Evolutionary conservation across 768 basidiomycete species (phyloP).

Genomic region (Suillus clintonianus): DNA sequence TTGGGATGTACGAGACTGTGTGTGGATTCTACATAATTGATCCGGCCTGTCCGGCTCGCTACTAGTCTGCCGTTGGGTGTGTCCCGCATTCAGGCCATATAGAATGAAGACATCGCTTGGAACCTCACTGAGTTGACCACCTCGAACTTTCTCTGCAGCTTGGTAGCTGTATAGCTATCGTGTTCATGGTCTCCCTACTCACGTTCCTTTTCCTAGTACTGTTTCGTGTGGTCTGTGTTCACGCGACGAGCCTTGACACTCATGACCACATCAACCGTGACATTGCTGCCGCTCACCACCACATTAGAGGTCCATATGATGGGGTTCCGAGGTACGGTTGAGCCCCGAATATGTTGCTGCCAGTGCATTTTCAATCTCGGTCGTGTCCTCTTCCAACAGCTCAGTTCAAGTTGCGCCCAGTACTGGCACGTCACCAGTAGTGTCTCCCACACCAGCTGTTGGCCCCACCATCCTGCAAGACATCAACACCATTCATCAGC

Average conservation of each 20-base stretch:
- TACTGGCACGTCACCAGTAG: neutral
- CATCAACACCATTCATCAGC: slow-evolving; percentile 35
- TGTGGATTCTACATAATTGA: neutral
- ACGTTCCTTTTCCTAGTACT: neutral
- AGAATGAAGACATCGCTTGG: neutral
- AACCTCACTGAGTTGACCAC: neutral
- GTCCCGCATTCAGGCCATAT: no score
- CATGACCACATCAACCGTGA: neutral
- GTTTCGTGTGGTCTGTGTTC: neutral
- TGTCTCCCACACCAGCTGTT: slow-evolving; percentile 1
- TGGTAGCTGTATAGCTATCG: neutral
- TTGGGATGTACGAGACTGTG: neutral
- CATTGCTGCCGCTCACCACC: neutral
- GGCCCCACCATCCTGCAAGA: slow-evolving; percentile 28
- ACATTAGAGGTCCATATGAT: neutral
- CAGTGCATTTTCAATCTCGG: neutral
- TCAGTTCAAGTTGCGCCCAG: neutral
- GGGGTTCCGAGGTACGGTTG: neutral
- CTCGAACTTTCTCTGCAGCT: neutral
- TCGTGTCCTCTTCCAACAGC: neutral
- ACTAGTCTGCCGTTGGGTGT: neutral
- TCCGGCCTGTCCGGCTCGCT: neutral
- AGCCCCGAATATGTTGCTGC: neutral
- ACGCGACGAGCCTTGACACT: neutral
- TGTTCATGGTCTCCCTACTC: neutral